Evolutionary conservation across 2,329 filamentous ascomycete genomes (phyloP).

Genomic region (Colletotrichum musicola): DNA sequence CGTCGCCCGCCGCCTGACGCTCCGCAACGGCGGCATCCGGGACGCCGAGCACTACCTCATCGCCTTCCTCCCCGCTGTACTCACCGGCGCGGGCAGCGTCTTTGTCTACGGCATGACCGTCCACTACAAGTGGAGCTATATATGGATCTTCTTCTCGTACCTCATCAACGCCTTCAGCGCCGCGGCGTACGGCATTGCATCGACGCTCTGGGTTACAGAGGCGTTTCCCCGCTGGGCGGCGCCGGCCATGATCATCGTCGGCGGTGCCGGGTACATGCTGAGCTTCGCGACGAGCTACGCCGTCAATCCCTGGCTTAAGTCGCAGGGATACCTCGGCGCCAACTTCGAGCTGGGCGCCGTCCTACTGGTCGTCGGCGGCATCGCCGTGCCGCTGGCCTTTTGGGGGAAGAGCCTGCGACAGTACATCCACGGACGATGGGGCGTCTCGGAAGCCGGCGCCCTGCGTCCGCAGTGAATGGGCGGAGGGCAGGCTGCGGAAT

Average conservation of each 20-base stretch:
- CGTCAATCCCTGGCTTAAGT: conserved; percentile 28
- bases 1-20: conserved; percentile 42
- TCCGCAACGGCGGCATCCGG: conserved; percentile 43
- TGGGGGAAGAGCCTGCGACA: conserved; percentile 45
- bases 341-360: conserved; percentile 40
- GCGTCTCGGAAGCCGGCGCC: conserved; percentile 41
- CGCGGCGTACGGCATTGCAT: conserved; percentile 40
- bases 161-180: conserved; percentile 42
- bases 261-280: conserved; percentile 34
- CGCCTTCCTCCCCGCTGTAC: conserved; percentile 42
- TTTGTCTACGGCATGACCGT: conserved; percentile 41
- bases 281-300: conserved; percentile 29
- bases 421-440: conserved; percentile 43
- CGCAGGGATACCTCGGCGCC: conserved; percentile 31
- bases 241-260: conserved; percentile 38
- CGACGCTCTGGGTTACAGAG: conserved; percentile 45
- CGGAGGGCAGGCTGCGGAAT: too few relatives aligned
- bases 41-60: conserved; percentile 45
- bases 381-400: conserved; percentile 44
- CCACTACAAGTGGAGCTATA: conserved; percentile 37
- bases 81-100: conserved; percentile 40
- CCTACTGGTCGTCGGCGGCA: conserved; percentile 41
- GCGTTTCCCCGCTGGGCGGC: conserved; percentile 45
- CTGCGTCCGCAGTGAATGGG: conserved; percentile 42
- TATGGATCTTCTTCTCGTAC: conserved; percentile 35